Conservation (phyloP, 2,329 filamentous ascomycete genomes). For the Epicoccum sorghinum region DNA sequence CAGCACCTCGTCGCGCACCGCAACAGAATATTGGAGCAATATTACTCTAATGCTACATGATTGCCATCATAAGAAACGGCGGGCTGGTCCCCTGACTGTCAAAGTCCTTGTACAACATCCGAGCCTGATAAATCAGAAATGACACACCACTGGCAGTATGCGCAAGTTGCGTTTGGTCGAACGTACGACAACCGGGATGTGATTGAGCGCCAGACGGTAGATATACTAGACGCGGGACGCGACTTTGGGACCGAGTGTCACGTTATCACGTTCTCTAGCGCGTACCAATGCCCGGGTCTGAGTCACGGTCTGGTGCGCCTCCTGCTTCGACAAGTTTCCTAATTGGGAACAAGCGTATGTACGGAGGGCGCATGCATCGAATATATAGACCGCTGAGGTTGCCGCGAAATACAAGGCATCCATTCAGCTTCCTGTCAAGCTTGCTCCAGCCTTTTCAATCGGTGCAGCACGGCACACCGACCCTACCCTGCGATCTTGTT, state of each 20-base stretch:
- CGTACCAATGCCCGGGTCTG: conserved; percentile 29
- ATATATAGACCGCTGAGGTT: conserved; percentile 29
- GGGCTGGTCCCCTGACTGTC: not conserved
- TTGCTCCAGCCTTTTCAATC: not conserved
- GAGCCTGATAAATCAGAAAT: not conserved
- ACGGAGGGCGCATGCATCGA: conserved; percentile 22
- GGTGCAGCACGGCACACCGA: not conserved
- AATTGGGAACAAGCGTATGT: conserved; percentile 22
- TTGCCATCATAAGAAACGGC: not conserved
- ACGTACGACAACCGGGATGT: not conserved
- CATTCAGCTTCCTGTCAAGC: conserved; percentile 10
- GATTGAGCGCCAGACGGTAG: too few relatives aligned
- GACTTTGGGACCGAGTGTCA: conserved; percentile 9
- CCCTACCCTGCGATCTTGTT: not conserved
- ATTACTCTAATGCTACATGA: conserved; percentile 48
- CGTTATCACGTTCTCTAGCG: conserved; percentile 18
- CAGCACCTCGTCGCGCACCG: conserved; percentile 70
- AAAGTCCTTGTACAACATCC: conserved; percentile 7
- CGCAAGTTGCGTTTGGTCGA: not conserved
- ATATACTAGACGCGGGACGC: not conserved
- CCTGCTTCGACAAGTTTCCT: conserved; percentile 36
- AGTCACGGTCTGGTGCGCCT: conserved; percentile 35
- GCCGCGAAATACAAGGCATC: conserved; percentile 11
- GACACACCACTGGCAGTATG: not conserved
- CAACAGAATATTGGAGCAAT: conserved; percentile 60